Evolutionary conservation across 305 asterid species (phyloP).

Genomic region (Ilex paraguariensis): DNA sequence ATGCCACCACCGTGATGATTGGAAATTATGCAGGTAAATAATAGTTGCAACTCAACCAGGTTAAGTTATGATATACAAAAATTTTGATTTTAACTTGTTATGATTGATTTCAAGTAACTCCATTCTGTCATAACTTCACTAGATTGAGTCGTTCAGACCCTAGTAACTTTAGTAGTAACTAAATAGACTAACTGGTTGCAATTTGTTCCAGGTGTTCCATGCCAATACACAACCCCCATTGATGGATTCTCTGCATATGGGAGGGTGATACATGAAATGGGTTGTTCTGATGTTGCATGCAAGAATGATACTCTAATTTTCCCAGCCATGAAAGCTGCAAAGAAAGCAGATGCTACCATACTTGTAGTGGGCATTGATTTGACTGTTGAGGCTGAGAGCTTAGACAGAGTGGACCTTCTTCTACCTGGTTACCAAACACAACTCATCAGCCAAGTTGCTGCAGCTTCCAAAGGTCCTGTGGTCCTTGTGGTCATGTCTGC

Average conservation of each 20-base stretch:
- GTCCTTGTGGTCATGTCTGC: slow-evolving; percentile 27
- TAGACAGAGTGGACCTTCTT: not conserved
- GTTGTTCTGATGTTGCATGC: not conserved
- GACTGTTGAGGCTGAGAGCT: not conserved
- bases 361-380: not conserved
- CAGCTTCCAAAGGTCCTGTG: not conserved
- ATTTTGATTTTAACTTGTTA: too few species aligned
- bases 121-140: too few species aligned
- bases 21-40: not conserved
- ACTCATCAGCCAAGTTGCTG: not conserved
- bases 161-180: too few species aligned
- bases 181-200: too few species aligned
- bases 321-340: not conserved
- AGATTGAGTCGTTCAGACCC: too few species aligned
- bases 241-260: not conserved
- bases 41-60: too few species aligned
- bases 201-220: not conserved
- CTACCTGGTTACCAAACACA: not conserved
- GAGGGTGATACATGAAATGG: not conserved
- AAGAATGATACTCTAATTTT: not conserved
- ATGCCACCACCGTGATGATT: not conserved
- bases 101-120: too few species aligned
- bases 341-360: not conserved
- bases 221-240: not conserved
- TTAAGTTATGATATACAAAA: too few species aligned